Evolutionary conservation across 495 filamentous ascomycete species (phyloP), one percentile per base, ranked within the genome.

Genomic region (Hypomontagnella monticulosa): DNA sequence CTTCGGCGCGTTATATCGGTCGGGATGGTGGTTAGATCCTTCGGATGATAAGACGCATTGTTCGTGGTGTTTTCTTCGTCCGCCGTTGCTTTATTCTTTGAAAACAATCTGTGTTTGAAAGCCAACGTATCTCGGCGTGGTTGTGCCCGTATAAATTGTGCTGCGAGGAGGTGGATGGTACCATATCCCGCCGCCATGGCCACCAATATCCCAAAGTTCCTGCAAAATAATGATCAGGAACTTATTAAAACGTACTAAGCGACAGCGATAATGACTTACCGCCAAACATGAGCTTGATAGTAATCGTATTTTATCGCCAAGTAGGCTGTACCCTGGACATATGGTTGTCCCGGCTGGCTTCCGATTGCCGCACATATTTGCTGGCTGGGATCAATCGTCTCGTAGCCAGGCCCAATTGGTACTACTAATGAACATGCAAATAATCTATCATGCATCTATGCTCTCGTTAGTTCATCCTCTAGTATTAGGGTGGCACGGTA

Each of bases 191-290:
- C n/a, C 32, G 53, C 48, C 62, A 65, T 65, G 10, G 30, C 46
- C 0, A 65, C 3, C 4, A 65, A 0, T 6, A 65, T 65, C 6
- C 62, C 62, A 9, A 65, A 33, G 18, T 65, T 65, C 10, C 62
- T 65, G 46, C 52, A 75, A 83, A 87, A 68, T 89, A 12, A 30
- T 12, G 87, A 8, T 71, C 85, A 43, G 14, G 36, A 40, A 11
- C 2, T 9, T 12, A 40, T 11, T 9, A 2, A 2, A 3, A 40
- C 3, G 3, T 15, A 15, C 18, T 3, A 16, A 43, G 84, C 75
- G 23, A 6, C 3, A 63, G 89, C 84, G 67, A 91, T 84, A 20
- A 86, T 85, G 56, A 87, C 67, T 62, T 90, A 89, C n/a, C 88
- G 74, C 88, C 88, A 91, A 27, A 89, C 78, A 64, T 91, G 84